Conservation (phyloP, 2,329 filamentous ascomycete genomes). For the Hymenoscyphus linearis region DNA sequence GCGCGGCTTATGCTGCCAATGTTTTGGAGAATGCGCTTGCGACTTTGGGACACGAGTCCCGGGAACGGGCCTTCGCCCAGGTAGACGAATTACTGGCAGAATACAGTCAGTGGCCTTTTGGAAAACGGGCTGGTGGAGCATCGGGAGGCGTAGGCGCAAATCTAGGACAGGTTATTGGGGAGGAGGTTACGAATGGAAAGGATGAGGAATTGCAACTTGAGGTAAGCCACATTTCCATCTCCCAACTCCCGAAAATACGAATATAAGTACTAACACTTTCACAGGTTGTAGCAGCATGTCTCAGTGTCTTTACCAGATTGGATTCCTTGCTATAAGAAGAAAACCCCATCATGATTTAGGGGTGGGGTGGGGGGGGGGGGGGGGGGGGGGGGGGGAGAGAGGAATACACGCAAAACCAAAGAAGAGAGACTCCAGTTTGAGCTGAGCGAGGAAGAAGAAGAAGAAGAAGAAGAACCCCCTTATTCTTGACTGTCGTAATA, state of each 20-base stretch:
- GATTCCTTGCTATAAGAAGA: constrained; percentile 76
- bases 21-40: constrained; percentile 97
- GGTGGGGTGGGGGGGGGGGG: too few species aligned
- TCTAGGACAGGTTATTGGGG: constrained; percentile 76
- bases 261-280: constrained; percentile 11
- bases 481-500: constrained; percentile 29
- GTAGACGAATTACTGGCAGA: constrained; percentile 93
- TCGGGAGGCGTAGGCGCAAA: constrained; percentile 86
- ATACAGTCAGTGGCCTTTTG: constrained; percentile 97
- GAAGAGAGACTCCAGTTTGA: too few species aligned
- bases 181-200: constrained; percentile 76
- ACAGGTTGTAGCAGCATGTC: constrained; percentile 77
- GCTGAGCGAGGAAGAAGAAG: too few species aligned
- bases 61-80: constrained; percentile 92
- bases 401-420: neutral
- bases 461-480: constrained; percentile 1
- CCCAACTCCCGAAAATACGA: neutral
- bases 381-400: too few species aligned
- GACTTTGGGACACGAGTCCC: constrained; percentile 86
- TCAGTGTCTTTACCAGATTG: constrained; percentile 95
- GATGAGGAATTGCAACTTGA: constrained; percentile 96
- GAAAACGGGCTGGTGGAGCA: constrained; percentile 66
- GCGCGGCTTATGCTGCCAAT: constrained; percentile 95
- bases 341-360: neutral
- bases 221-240: constrained; percentile 53